phyloP scores from a whole-genome alignment of 164 flowering plant species.

The Brasenia schreberi region DNA sequence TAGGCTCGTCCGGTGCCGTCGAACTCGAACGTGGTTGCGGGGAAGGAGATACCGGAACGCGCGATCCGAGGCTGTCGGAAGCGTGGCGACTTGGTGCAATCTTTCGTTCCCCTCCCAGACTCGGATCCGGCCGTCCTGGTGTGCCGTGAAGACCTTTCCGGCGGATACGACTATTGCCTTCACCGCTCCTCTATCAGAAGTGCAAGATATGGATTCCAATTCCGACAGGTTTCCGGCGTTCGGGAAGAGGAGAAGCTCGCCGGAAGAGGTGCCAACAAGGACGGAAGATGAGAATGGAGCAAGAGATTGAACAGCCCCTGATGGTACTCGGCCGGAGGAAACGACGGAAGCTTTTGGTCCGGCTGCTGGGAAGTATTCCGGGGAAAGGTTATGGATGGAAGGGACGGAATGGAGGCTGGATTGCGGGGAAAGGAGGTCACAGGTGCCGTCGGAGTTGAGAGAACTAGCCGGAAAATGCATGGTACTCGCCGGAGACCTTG shows the following conservation, averaged over 20 bases:
- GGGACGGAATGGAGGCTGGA: constrained; percentile 8
- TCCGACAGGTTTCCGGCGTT: neutral
- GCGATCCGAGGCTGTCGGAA: constrained; percentile 64
- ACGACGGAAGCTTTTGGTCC: constrained; percentile 53
- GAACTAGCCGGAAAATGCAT: neutral
- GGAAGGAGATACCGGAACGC: constrained; percentile 36
- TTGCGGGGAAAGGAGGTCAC: constrained; percentile 4
- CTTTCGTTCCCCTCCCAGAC: constrained; percentile 36
- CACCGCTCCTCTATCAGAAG: neutral
- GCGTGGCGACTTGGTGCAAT: constrained; percentile 29
- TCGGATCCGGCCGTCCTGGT: constrained; percentile 67
- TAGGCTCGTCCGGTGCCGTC: constrained; percentile 58
- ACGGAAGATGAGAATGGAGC: neutral
- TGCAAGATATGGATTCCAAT: neutral
- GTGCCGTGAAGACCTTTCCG: constrained; percentile 44
- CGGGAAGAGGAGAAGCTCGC: neutral
- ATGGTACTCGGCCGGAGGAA: constrained; percentile 21
- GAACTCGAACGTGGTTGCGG: constrained; percentile 47
- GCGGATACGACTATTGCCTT: neutral
- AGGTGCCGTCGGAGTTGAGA: neutral
- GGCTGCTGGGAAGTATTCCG: constrained; percentile 21
- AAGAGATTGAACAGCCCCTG: neutral
- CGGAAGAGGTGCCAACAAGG: neutral
- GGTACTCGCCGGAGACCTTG: neutral
- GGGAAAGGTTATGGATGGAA: constrained; percentile 4